Conservation (phyloP, 441 rosid genomes). For the Populus trichocarpa region DNA sequence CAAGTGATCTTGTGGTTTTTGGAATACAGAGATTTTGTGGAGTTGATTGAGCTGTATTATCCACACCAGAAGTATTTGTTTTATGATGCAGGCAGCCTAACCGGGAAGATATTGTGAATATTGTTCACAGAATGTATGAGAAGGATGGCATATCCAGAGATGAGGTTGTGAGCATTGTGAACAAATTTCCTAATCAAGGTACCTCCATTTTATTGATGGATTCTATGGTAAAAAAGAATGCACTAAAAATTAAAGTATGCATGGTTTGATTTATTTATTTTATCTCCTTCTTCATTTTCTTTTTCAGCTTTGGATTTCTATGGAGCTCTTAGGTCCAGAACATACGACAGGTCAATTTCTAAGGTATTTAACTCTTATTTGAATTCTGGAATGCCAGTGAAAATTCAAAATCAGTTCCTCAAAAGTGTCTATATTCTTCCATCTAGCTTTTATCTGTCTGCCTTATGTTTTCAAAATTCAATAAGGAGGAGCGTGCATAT, state of each 20-base stretch:
- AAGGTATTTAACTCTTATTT: slow-evolving; percentile 43
- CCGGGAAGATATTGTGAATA: slow-evolving; percentile 76
- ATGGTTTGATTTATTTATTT: neutral
- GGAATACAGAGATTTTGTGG: neutral
- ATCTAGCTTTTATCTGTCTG: neutral
- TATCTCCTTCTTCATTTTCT: neutral
- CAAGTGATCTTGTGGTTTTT: too few species aligned
- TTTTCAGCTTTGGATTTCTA: slow-evolving; percentile 86
- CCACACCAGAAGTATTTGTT: slow-evolving; percentile 16
- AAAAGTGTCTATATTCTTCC: neutral
- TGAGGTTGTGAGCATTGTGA: slow-evolving; percentile 65
- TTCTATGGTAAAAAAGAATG: neutral
- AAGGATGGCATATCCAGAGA: slow-evolving; percentile 75
- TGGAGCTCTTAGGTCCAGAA: slow-evolving; percentile 91
- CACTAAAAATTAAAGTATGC: neutral
- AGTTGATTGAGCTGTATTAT: slow-evolving; percentile 9
- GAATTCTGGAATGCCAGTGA: neutral
- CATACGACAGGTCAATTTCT: slow-evolving; percentile 79
- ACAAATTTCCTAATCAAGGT: slow-evolving; percentile 93
- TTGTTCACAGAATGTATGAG: slow-evolving; percentile 85
- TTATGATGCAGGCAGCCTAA: slow-evolving; percentile 75
- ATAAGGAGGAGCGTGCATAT: neutral
- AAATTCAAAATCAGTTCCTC: neutral
- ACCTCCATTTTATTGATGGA: slow-evolving; percentile 12
- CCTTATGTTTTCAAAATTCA: neutral